Evolutionary conservation across 1,139 yeast genomes (phyloP).

Genomic region (Protomyces inundatus): DNA sequence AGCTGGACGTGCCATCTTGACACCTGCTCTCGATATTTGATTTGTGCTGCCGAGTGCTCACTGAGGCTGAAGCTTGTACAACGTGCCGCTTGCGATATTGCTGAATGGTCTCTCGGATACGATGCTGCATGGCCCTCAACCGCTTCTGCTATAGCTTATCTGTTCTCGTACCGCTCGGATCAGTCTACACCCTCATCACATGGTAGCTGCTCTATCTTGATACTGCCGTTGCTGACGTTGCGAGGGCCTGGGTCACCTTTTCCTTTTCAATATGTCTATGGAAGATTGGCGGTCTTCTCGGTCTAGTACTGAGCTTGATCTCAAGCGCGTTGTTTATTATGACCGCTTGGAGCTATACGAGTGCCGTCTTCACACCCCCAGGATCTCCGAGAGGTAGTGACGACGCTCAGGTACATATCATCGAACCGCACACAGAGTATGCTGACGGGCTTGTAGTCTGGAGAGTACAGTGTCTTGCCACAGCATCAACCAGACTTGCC

Average conservation of each 20-base stretch:
- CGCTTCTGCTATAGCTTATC: conserved; percentile 2
- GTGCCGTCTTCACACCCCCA: conserved; percentile 25
- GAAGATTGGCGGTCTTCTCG: conserved; percentile 3
- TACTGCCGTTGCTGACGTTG: neutral
- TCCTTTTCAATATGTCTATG: conserved; percentile 12
- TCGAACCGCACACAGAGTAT: neutral
- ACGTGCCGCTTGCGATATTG: too few relatives aligned
- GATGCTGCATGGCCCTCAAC: neutral
- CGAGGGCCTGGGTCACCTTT: conserved; percentile 21
- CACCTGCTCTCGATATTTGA: too few relatives aligned
- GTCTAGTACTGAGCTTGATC: neutral
- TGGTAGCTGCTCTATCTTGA: neutral
- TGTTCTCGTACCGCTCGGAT: conserved; percentile 8
- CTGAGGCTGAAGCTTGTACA: too few relatives aligned
- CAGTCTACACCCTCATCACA: conserved; percentile 13
- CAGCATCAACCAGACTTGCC: conserved; percentile 2
- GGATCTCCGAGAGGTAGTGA: conserved; percentile 18
- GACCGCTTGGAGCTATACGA: conserved; percentile 24
- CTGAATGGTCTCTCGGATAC: neutral
- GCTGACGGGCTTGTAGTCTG: neutral
- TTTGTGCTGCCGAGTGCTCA: too few relatives aligned
- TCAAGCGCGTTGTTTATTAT: conserved; percentile 6
- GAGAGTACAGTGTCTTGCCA: neutral
- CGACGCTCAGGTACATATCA: neutral
- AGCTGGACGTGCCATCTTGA: too few relatives aligned